Evolutionary conservation across 164 flowering plant genomes (phyloP), one percentile per base, ranked within the genome.

Genomic region (Pachysandra terminalis): DNA sequence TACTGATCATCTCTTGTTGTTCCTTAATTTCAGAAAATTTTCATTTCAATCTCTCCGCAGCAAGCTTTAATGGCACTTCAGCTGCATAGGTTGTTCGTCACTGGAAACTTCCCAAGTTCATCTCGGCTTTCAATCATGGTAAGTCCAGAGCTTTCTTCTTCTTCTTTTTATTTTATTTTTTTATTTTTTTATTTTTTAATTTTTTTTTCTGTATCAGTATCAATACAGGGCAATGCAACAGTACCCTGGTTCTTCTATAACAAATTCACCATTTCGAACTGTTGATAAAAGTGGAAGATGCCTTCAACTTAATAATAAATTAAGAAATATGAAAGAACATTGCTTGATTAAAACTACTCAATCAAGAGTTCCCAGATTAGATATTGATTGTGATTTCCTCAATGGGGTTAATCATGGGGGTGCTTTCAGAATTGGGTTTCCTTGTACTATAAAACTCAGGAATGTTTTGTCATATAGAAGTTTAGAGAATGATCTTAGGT

Each of bases 171-270:
- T 37, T 23, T 32, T 21, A 9, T 15, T 23, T 25, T 26, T 1
- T 9, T 8, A 1, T 1, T 66, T 10, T 28, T 9, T 19, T 2
- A 25, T 19, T 56, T 40, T 19, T 16, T 7, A 3, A 32, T 32
- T n/a, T n/a, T n/a, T n/a, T n/a, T n/a, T n/a, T n/a, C n/a, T n/a
- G n/a, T n/a, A n/a, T n/a, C 80, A 82, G 87, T 71, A 77, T 65
- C 87, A 85, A 65, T 71, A 65, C 81, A 76, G 75, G 77, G 59
- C 70, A n/a, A 32, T 81, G 19, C 77, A 78, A 64, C 78, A 69
- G 35, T 65, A 49, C 49, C 51, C 77, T 13, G 74, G 66, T 16
- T 24, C 41, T 56, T 66, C 19, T 67, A 25, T 77, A 9, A 70
- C 65, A 24, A 64, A 17, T 77, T 66, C 75, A 26, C 52, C 71